These are phyloP conservation scores for Eremomyces bilateralis DNA, from an alignment of 495 filamentous ascomycete species.

Conservation along the genomic window DNA sequence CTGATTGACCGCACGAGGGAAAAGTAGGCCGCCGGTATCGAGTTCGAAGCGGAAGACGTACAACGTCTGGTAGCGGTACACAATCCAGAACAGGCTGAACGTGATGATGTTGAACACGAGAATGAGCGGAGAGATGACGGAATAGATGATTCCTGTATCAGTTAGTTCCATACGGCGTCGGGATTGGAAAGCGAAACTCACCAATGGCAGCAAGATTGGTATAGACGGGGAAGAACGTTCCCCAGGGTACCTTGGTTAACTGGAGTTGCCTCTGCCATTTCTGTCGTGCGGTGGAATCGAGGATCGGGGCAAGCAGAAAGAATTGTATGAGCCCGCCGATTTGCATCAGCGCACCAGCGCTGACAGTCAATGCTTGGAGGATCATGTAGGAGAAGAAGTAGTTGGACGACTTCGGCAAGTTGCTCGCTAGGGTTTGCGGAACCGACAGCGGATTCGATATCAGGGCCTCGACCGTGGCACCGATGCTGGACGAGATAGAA, in stretches of 20 bases:
- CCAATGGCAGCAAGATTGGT: constrained; percentile 89
- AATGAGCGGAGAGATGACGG: constrained; percentile 73
- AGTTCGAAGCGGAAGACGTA: constrained; percentile 81
- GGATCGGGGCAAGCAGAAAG: constrained; percentile 54
- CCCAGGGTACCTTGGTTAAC: constrained; percentile 66
- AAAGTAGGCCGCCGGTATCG: constrained; percentile 86
- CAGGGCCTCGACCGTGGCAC: constrained; percentile 40
- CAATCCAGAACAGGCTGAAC: constrained; percentile 86
- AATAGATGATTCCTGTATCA: constrained; percentile 55
- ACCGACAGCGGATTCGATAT: constrained; percentile 29
- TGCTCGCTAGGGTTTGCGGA: constrained; percentile 47
- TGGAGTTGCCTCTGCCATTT: constrained; percentile 75
- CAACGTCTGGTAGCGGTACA: constrained; percentile 88
- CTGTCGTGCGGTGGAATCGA: constrained; percentile 72
- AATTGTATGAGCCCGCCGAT: constrained; percentile 52
- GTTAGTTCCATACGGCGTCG: constrained; percentile 5
- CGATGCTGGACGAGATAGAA: constrained; percentile 63
- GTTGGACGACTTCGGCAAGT: constrained; percentile 74
- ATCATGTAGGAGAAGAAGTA: constrained; percentile 99
- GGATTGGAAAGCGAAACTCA: constrained; percentile 13
- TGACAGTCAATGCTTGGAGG: constrained; percentile 74
- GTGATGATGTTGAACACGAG: constrained; percentile 86
- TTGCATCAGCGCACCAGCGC: constrained; percentile 79
- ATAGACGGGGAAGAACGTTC: constrained; percentile 84
- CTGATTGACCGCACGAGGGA: constrained; percentile 86